phyloP scores from a whole-genome alignment of 129 eudicot species.

The Smallanthus sonchifolius region DNA sequence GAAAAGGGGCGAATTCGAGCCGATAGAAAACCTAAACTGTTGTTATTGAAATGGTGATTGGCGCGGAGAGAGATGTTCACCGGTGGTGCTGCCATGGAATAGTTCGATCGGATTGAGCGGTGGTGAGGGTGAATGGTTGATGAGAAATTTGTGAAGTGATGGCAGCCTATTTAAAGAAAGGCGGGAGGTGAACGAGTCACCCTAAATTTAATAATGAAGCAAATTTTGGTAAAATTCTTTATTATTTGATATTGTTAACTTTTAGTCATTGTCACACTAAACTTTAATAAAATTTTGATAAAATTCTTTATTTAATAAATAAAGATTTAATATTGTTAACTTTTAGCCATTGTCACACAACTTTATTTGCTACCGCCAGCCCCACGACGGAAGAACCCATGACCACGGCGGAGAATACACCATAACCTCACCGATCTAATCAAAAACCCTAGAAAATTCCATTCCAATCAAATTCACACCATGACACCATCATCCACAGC shows the following conservation, averaged over 20 bases:
- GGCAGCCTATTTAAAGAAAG: slow-evolving; percentile 8
- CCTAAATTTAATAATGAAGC: background rate
- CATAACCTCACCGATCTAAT: background rate
- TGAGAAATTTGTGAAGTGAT: slow-evolving; percentile 15
- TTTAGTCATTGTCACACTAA: background rate
- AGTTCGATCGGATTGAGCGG: background rate
- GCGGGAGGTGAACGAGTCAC: slow-evolving; percentile 15
- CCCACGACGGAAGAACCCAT: slow-evolving; percentile 28
- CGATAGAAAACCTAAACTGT: background rate
- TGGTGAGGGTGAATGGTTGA: slow-evolving; percentile 6
- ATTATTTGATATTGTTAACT: background rate
- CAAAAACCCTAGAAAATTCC: slow-evolving; percentile 10
- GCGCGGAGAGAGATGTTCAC: slow-evolving; percentile 2
- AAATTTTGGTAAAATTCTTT: background rate
- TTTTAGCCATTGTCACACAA: slow-evolving; percentile 1
- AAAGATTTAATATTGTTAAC: background rate
- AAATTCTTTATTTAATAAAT: background rate
- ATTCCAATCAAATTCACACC: background rate
- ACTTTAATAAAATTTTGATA: background rate
- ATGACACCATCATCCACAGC: slow-evolving; percentile 27
- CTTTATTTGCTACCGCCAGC: slow-evolving; percentile 22
- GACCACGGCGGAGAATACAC: slow-evolving; percentile 28
- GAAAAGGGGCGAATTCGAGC: slow-evolving; percentile 7
- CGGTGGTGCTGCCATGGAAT: slow-evolving; percentile 16
- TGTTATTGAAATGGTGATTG: background rate